Percentiles rank a stretch among this genome's conserved stretches.
phyloP scores from a whole-genome alignment of 805 yeast genomes.

The Kazachstania africana region DNA sequence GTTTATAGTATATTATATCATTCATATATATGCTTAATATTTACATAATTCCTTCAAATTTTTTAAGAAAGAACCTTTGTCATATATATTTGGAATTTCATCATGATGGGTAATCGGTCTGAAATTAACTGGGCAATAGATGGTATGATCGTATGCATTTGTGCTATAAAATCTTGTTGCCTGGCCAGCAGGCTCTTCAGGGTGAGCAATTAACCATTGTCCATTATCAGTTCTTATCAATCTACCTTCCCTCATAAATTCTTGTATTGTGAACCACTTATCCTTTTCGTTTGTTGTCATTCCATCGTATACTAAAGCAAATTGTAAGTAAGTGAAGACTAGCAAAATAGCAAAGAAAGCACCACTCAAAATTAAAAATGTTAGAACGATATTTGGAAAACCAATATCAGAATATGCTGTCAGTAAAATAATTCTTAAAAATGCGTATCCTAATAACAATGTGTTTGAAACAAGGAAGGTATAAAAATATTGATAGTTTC shows the following conservation, averaged over 20 bases:
- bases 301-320: conserved; percentile 45
- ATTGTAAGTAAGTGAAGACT: conserved; percentile 35
- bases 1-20: no score
- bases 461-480: conserved; percentile 41
- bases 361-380: conserved; percentile 34
- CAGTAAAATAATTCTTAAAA: conserved; percentile 14
- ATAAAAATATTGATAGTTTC: conserved; percentile 52
- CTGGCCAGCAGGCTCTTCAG: conserved; percentile 1
- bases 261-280: conserved; percentile 59
- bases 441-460: conserved; percentile 34
- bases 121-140: conserved; percentile 8
- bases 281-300: conserved; percentile 65
- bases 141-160: conserved; percentile 19
- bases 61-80: conserved; percentile 15
- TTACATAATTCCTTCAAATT: no score
- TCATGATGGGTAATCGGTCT: conserved; percentile 6
- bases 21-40: no score
- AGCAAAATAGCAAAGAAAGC: conserved; percentile 33
- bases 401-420: conserved; percentile 2
- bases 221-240: conserved; percentile 18
- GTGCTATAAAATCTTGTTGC: conserved; percentile 17
- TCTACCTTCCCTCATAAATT: conserved; percentile 32
- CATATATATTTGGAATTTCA: conserved; percentile 23
- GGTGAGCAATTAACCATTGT: conserved; percentile 11
- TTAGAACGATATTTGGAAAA: conserved; percentile 19